Base-by-base conservation (phyloP, 2,329 filamentous ascomycete species). In the Aureobasidium lini region DNA sequence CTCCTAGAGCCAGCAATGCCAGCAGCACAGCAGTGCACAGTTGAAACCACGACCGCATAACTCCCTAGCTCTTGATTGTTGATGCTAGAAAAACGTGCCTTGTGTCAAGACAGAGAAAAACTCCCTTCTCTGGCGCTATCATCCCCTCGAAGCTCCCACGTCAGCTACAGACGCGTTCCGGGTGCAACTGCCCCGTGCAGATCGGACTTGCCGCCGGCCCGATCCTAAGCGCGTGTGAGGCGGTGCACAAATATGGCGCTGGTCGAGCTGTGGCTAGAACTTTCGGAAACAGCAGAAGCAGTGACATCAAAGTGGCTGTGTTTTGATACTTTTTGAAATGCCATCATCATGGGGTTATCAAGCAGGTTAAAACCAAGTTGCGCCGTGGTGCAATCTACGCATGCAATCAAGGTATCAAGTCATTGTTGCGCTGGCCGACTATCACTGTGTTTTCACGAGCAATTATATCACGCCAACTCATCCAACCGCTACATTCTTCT, bases 1-100 rank as follows among this genome's bases (percentile, higher is more conserved):
- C 65, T 23, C 43, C 42, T 31, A 60, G 42, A 9, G 62, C 62
- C 23, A 67, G 48, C 16, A 68, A 62, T 65, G 67, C 65, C 61
- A 67, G 43, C 29, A 69, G 66, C 64, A 69, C 66, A 63, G 67
- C 50, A 44, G 64, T 64, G 47, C 62, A 63, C 39, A 66, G 43
- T 56, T 62, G 64, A 54, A 62, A 42, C 67, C 69, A 70, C 65
- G 64, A 64, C 62, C 63, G 63, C 69, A 71, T 70, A 34, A 23
- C 66, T 48, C 18, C 34, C 28, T 42, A 31, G 15, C 42, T 48
- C 34, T 47, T 48, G 5, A 5, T n/a, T 16, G 9, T 16, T 16
- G 18, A 37, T 37, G 2, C 13, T 9, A 18, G 32, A 16, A 3
- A 15, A 8, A 23, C 23, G 23, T 40, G 32, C 16, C 34, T 6